Conservation (phyloP, 768 basidiomycete species). For the Calocera cornea region DNA sequence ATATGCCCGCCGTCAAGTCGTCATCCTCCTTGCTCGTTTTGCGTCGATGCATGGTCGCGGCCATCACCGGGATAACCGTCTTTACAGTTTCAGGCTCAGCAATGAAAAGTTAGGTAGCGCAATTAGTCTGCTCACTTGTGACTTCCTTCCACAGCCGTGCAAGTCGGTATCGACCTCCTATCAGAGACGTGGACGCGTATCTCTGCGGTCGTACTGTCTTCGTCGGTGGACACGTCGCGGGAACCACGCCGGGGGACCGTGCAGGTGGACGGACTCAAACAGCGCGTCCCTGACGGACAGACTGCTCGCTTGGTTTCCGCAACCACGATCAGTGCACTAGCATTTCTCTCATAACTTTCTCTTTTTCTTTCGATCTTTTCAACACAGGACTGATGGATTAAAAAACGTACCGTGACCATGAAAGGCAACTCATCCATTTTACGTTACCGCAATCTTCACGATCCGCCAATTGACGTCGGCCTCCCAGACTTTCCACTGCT, state of each 20-base stretch:
- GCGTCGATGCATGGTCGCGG: conserved; percentile 27
- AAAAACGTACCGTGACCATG: too few relatives aligned
- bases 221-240: background rate
- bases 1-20: conserved; percentile 20
- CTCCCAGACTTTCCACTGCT: too few relatives aligned
- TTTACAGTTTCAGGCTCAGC: background rate
- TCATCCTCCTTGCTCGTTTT: conserved; percentile 35
- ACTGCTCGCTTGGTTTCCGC: too few relatives aligned
- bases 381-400: too few relatives aligned
- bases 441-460: too few relatives aligned
- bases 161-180: background rate
- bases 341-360: too few relatives aligned
- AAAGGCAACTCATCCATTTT: too few relatives aligned
- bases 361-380: too few relatives aligned
- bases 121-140: background rate
- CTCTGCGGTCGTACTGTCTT: background rate
- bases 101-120: too few relatives aligned
- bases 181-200: background rate
- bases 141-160: background rate
- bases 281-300: too few relatives aligned
- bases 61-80: background rate
- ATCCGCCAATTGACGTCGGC: too few relatives aligned
- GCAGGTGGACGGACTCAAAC: background rate
- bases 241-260: background rate
- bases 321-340: too few relatives aligned